Conservation (phyloP, 23 red algal genomes). For the Rhodosorus marinus region DNA sequence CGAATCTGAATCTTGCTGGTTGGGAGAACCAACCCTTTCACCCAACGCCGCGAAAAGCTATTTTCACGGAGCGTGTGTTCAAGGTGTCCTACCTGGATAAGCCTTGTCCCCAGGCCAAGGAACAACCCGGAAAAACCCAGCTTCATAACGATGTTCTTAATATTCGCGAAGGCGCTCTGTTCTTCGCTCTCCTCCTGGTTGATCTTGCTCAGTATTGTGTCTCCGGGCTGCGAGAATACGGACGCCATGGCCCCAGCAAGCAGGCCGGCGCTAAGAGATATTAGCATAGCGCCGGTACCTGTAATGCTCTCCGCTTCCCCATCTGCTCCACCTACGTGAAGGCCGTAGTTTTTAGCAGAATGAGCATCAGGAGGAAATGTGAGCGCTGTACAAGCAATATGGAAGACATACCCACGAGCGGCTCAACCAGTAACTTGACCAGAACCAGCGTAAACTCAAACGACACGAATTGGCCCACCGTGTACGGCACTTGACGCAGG, state of each 20-base stretch:
- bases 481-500: conserved; percentile 81
- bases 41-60: no score
- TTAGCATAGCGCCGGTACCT: conserved; percentile 1
- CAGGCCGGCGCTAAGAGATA: conserved; percentile 48
- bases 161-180: conserved; percentile 1
- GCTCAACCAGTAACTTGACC: conserved; percentile 8
- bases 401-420: no score
- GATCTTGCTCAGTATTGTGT: conserved; percentile 68
- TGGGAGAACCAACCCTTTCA: no score
- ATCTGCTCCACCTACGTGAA: no score
- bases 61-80: no score
- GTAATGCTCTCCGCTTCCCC: conserved; percentile 9
- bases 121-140: conserved; percentile 51
- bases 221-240: conserved; percentile 67
- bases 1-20: no score
- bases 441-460: conserved; percentile 42
- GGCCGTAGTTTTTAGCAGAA: no score
- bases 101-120: conserved; percentile 32
- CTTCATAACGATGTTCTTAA: conserved; percentile 18
- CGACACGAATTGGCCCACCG: conserved; percentile 69
- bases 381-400: no score
- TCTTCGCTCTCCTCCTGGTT: conserved; percentile 53
- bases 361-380: no score
- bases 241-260: conserved; percentile 49
- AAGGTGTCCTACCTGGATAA: conserved; percentile 46